phyloP scores from a whole-genome alignment of 805 yeast genomes.

The Candida lessepsii region DNA sequence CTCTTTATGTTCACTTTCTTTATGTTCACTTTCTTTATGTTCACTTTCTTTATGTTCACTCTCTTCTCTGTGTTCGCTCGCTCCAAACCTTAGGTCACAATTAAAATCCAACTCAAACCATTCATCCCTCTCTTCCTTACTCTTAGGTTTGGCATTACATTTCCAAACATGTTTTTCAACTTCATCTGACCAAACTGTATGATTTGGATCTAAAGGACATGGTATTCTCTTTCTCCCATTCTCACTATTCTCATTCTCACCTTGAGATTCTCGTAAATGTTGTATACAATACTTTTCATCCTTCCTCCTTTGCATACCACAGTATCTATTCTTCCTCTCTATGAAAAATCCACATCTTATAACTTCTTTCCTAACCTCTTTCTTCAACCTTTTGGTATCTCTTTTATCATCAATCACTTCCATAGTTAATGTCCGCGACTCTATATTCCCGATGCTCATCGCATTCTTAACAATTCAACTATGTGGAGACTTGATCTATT shows the following conservation, averaged over 20 bases:
- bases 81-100: too few species aligned
- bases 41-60: too few species aligned
- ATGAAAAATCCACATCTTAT: conserved; percentile 47
- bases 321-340: conserved; percentile 50
- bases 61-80: too few species aligned
- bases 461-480: background rate
- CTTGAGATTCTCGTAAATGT: conserved; percentile 40
- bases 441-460: conserved; percentile 14
- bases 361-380: background rate
- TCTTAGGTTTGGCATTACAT: conserved; percentile 51
- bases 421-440: too few species aligned
- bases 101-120: conserved; percentile 58
- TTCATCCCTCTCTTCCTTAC: conserved; percentile 27
- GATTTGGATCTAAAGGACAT: conserved; percentile 77
- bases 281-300: conserved; percentile 59
- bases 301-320: conserved; percentile 59
- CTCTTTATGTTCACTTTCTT: too few species aligned
- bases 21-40: too few species aligned
- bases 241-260: too few species aligned
- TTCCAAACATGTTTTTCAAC: conserved; percentile 55
- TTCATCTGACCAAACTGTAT: conserved; percentile 64
- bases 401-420: background rate
- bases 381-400: background rate
- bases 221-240: conserved; percentile 46
- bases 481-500: conserved; percentile 56